Evolutionary conservation across 352 stramenopile genomes (phyloP), one percentile per base, ranked within the genome.

Genomic region (Phytophthora macrochlamydospora): DNA sequence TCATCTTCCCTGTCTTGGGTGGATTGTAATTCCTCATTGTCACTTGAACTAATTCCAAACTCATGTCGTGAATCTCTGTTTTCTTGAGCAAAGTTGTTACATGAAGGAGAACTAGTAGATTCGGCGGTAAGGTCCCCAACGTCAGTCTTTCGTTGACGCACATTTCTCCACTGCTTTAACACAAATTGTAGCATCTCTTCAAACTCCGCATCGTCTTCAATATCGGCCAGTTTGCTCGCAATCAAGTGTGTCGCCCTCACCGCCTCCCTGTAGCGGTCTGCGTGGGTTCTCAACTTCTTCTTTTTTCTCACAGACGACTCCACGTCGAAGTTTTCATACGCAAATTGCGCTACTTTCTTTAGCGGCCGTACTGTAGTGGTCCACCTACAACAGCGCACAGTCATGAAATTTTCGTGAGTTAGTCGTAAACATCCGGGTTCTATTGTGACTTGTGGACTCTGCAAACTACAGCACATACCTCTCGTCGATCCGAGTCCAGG

Each of bases 191-290:
- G 37, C 52, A 66, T 61, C 5, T 49, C 38, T 0, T 48, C 8
- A 33, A 67, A 76, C 33, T 69, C 46, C 6, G 1, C 6, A 2
- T 62, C 54, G 24, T 67, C 59, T 4, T 59, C 46, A 29, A 73
- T 67, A 37, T 76, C 63, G 0, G 51, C 69, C 5, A 76, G 31
- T 14, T 73, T 55, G 35, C 24, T 65, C 0, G 55, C 32, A n/a
- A 73, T 68, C 1, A 73, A 42, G 14, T 72, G 48, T 1, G 56
- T 70, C 1, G 43, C 59, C 7, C 59, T 38, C 3, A 65, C 45
- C 13, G 63, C 69, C 30, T 72, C 68, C 31, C 24, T 48, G 59
- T 76, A 73, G 0, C 60, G 49, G 3, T 74, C 56, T 40, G 18
- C 14, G 35, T 40, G 9, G 35, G 35, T 40, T 6, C 35, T 7